Evolutionary conservation across 768 basidiomycete genomes (phyloP).

Genomic region (Boletus patriciae): DNA sequence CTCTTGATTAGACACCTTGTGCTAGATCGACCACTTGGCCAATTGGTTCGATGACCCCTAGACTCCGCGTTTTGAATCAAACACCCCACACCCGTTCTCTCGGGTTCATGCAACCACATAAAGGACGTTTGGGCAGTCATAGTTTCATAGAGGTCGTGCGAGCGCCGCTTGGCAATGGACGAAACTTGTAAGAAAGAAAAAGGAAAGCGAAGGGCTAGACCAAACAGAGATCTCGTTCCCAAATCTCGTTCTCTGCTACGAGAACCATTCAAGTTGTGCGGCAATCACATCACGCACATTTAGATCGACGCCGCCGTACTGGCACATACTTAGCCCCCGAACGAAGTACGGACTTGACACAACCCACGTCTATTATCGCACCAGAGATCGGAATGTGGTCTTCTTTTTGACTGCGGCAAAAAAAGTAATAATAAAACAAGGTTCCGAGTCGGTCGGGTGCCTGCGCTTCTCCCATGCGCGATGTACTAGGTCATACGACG

Average conservation of each 20-base stretch:
- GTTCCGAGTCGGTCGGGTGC: constrained; percentile 28
- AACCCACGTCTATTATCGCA: background rate
- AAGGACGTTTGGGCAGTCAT: background rate
- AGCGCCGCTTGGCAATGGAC: background rate
- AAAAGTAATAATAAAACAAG: constrained; percentile 22
- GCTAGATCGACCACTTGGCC: constrained; percentile 9
- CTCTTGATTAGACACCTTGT: constrained; percentile 7
- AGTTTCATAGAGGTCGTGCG: background rate
- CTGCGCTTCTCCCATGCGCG: constrained; percentile 20
- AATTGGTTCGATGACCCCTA: constrained; percentile 2
- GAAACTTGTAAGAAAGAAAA: background rate
- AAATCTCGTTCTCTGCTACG: constrained; percentile 6
- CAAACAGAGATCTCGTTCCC: constrained; percentile 17
- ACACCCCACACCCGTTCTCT: background rate
- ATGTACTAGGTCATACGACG: constrained; percentile 7
- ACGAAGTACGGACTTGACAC: background rate
- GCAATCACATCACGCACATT: background rate
- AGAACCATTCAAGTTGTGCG: background rate
- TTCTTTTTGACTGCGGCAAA: background rate
- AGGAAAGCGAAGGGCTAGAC: background rate
- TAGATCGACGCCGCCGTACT: constrained; percentile 12
- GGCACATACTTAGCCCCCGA: background rate
- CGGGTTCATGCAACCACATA: background rate
- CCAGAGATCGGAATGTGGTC: constrained; percentile 2
- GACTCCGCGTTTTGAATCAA: no score